Conservation (phyloP, 106 monocot species). For the Chionographis japonica region DNA sequence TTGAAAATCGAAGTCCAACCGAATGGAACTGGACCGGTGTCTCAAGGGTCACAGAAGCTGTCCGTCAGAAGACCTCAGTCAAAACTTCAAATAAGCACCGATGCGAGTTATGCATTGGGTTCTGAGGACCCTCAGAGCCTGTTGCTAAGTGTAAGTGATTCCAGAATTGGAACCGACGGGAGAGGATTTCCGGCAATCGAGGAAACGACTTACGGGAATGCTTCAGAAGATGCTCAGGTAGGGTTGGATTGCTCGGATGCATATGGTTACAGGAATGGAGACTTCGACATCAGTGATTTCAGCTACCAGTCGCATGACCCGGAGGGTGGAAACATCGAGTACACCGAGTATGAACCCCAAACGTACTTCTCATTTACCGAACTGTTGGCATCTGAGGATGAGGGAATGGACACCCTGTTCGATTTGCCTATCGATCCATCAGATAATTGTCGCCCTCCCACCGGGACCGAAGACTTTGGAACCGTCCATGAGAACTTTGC, state of each 20-base stretch:
- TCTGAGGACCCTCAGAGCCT: constrained; percentile 3
- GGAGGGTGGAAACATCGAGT: constrained; percentile 15
- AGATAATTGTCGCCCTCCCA: constrained; percentile 6
- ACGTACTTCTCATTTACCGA: constrained; percentile 90
- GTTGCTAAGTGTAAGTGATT: constrained; percentile 3
- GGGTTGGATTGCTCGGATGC: constrained; percentile 28
- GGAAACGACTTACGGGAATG: constrained; percentile 6
- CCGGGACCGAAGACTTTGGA: constrained; percentile 7
- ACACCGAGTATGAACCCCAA: constrained; percentile 79
- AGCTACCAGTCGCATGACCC: constrained; percentile 8
- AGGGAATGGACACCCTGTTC: constrained; percentile 15
- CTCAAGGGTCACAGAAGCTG: constrained; percentile 28
- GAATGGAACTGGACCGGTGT: background rate
- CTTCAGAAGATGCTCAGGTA: constrained; percentile 9
- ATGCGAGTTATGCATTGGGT: background rate
- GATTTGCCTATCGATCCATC: constrained; percentile 19
- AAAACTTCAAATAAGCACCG: constrained; percentile 8
- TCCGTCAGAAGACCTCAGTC: constrained; percentile 40
- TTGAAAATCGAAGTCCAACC: constrained; percentile 2
- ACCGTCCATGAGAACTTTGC: constrained; percentile 1
- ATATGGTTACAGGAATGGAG: constrained; percentile 1
- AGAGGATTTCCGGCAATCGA: constrained; percentile 6
- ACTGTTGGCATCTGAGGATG: constrained; percentile 51
- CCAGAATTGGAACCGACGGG: background rate
- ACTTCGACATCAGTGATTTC: background rate